Base-by-base conservation (phyloP, 2,329 filamentous ascomycete genomes). In the Keithomyces neogunnii region DNA sequence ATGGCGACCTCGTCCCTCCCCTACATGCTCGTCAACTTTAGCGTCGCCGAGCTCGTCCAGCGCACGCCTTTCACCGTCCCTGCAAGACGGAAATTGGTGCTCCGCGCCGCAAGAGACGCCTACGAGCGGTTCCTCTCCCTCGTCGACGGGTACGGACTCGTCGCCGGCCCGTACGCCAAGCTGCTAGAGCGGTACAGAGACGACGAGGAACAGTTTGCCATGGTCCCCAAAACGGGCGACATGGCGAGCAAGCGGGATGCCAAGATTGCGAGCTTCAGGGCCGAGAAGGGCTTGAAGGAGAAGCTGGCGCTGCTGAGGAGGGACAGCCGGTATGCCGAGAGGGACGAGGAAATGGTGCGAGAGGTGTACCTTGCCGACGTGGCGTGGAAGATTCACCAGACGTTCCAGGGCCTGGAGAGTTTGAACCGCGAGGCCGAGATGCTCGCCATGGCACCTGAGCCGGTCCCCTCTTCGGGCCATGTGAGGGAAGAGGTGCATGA, bases 401-500 rank as follows among this genome's bases (percentile, higher is more conserved):
- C 90, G 4, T 95, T 97, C 61, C 87, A 93, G 64, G 80, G 84
- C 0, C 78, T 99, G n/a, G 93, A 97, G 67, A 82, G 88, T 19
- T 77, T 96, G 52, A 88, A 86, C 40, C 86, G 89, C 59, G 93
- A 99, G 70, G 68, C 89, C 51, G 83, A 91, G 53, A 86, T 99
- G 57, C 75, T 99, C 13, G 83, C 86, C 1, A 78, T 85, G 59
- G 88, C 88, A 38, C 88, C 87, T 49, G 76, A 65, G 60, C 78
- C 67, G 32, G 66, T 69, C 51, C 71, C 80, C 56, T 63, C 69
- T 54, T 70, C 80, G 57, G 56, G 72, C 56, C 60, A 62, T 65
- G 73, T 70, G 58, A 78, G 45, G 9, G 54, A 62, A 13, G 60
- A 61, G 3, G 36, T 32, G 2, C 32, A 28, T 31, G 46, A 46